Evolutionary conservation across 768 basidiomycete genomes (phyloP), one percentile per base, ranked within the genome.

Genomic region (Artomyces pyxidatus): DNA sequence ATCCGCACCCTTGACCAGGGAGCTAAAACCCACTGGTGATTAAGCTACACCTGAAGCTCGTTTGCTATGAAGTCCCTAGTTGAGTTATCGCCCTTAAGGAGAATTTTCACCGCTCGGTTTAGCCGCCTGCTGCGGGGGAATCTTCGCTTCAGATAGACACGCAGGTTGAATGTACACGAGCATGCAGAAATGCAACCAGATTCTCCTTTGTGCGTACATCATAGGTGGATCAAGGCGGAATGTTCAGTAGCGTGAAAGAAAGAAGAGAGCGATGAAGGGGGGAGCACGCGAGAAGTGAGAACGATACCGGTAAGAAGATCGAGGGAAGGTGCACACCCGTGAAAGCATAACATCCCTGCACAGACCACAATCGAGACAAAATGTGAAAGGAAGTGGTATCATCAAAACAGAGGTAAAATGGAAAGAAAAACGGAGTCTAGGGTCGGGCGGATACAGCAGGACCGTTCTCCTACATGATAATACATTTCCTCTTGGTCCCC

Each of bases 351-450:
- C 21, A 37, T 44, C 43, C 42, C 49, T 42, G 46, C 53, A 12
- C 3, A 50, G 38, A 25, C 51, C 47, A 43, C 22, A 61, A 63
- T 51, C 59, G 58, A 62, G 53, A 57, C 68, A 67, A 63, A 58
- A 60, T 35, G 32, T 19, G 35, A 53, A 51, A 47, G 48, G 53
- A 41, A 57, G 52, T 83, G 85, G 85, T 88, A 87, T 88, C 85
- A 83, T 87, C 76, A 74, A 76, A 63, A 81, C 61, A 72, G 71
- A 79, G 80, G 79, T 77, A 81, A 83, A 76, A 72, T 66, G 62
- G 62, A 71, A 70, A 55, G 55, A 59, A 58, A 54, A 44, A 58
- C 75, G 61, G 74, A 77, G 73, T 83, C 82, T 83, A 87, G 71
- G 74, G 77, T 79, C 77, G 74, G 70, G 69, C 71, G 67, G 74